Evolutionary conservation across 2,329 filamentous ascomycete genomes (phyloP), one percentile per base, ranked within the genome.

Genomic region (Elsinoe arachidis): DNA sequence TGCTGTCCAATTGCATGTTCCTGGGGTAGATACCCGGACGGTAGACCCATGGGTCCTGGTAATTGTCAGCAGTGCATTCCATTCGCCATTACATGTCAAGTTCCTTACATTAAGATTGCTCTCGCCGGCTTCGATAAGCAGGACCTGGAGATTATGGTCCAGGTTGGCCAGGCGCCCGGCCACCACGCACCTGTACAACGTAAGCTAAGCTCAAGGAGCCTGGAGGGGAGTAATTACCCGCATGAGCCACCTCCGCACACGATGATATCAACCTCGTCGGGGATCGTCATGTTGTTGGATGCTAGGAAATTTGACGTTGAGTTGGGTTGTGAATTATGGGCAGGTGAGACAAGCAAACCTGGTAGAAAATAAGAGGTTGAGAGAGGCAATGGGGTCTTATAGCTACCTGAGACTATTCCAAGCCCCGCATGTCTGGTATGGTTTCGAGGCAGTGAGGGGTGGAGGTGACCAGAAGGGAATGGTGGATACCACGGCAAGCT

Each of bases 221-320:
- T 35, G 26, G 26, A 53, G 12, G 58, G 38, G 53, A 59, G 12
- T 12, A 58, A 73, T 60, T 68, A 83, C 80, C 81, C 83, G 61
- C 79, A 82, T 68, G 84, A 87, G 56, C 86, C 86, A 66, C 87
- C 87, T 66, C 87, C 87, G 63, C 83, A 86, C 30, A 90, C 85
- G 64, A 90, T 90, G 64, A 90, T 89, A 69, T 90, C 87, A 66
- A 88, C 87, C 76, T 90, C 87, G 59, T 90, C 86, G 35, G 86
- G 86, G 61, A 90, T 76, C 62, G 78, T 81, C 78, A 82, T 84
- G 3, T 62, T 70, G 64, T 51, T 12, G 7, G 11, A n/a, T 37
- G 11, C 15, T 37, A 17, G 33, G n/a, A 35, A 15, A 9, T n/a
- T 14, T 2, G n/a, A 26, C n/a, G n/a, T 53, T 37, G 17, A 35